Evolutionary conservation across 257 asterid genomes (phyloP), one percentile per base, ranked within the genome.

Genomic region (Fraxinus anomala): DNA sequence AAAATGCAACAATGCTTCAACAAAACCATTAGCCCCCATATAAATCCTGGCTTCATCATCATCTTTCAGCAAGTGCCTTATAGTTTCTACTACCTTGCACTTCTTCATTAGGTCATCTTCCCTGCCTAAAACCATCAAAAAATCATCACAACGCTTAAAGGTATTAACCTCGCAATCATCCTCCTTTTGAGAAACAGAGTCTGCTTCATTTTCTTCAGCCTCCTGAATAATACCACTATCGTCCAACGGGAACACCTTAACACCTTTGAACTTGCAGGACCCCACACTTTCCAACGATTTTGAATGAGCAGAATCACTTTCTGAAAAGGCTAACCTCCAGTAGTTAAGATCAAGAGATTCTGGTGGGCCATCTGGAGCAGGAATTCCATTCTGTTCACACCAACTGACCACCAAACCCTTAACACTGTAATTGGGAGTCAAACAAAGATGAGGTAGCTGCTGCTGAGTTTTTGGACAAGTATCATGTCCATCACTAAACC

Each of bases 401-500:
- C 99, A 96, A 83, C 96, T 94, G 69, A 92, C 85, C 82, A 96
- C 97, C 82, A 96, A 87, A 77, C 99, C 98, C 83, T 92, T 94
- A 44, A 93, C 99, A 80, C 99, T 92, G 72, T 96, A 94, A 86
- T 96, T 96, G 44, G 97, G 94, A 73, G 99, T 96, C 87, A 96
- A 85, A 69, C 88, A 89, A 80, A 94, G 95, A 89, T 94, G 98
- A 77, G 93, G 84, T 65, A 96, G 95, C 82, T 96, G 96, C 89
- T 96, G 99, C 73, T 96, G 99, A 80, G 97, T 94, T 86, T 96
- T 96, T 36, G 99, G 99, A 56, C 99, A 96, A 13, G 99, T 92
- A 75, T 90, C 89, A 75, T 91, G 98, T 74, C 98, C 98, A 49
- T 96, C 98, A 63, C 85, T 49, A 77, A 96, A 96, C 99, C 99